Percentiles rank a stretch among this genome's conserved stretches.
Evolutionary conservation across 257 asterid genomes (phyloP).

Genomic region (Asclepias syriaca): DNA sequence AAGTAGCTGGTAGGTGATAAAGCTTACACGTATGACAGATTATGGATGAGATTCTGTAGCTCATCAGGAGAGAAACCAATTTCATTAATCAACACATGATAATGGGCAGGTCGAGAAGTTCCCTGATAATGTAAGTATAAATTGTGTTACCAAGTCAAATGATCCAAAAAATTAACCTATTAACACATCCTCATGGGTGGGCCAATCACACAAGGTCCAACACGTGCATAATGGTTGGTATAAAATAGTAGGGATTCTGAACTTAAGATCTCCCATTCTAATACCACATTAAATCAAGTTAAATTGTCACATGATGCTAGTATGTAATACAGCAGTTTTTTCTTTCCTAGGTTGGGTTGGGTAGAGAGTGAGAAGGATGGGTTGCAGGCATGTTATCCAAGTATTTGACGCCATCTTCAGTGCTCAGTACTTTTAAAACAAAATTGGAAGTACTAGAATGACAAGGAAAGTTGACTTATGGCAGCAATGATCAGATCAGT

Average conservation of each 20-base stretch:
- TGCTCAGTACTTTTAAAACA: neutral
- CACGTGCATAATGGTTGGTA: no score
- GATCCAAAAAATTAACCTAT: no score
- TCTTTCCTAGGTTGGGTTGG: neutral
- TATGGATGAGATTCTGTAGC: slow-evolving; percentile 75
- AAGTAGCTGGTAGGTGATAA: slow-evolving; percentile 5
- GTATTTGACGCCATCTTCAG: neutral
- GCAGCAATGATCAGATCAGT: neutral
- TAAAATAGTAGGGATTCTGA: no score
- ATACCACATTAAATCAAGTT: no score
- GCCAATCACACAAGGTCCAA: no score
- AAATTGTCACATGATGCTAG: neutral
- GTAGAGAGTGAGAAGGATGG: no score
- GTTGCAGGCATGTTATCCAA: neutral
- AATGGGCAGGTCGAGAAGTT: slow-evolving; percentile 85
- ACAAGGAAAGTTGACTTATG: neutral
- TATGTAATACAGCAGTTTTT: no score
- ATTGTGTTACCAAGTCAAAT: no score
- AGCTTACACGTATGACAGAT: slow-evolving; percentile 84
- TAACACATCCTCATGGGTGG: no score
- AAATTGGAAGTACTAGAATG: neutral
- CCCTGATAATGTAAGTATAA: slow-evolving; percentile 43
- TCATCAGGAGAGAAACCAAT: slow-evolving; percentile 89
- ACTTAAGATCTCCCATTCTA: no score
- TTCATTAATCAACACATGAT: slow-evolving; percentile 84